Conservation (phyloP, 225 moss, liverwort and hornwort genomes). For the Straminergon stramineum region DNA sequence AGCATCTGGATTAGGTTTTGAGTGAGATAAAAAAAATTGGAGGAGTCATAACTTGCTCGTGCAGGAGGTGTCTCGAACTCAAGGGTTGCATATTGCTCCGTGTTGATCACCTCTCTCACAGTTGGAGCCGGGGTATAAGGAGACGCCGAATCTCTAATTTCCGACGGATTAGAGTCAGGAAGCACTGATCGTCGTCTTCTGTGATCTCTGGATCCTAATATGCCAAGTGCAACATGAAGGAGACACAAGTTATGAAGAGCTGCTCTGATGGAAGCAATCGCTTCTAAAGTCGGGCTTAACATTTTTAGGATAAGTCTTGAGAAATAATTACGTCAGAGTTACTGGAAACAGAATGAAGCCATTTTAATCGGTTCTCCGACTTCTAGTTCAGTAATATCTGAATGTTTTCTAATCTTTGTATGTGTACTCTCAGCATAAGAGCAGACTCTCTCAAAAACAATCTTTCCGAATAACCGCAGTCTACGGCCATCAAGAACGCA, state of each 20-base stretch:
- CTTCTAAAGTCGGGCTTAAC: neutral
- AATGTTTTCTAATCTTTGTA: neutral
- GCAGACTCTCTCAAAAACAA: neutral
- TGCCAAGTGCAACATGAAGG: neutral
- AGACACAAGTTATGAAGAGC: neutral
- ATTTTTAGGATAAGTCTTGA: neutral
- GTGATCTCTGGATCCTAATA: constrained; percentile 10
- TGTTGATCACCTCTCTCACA: constrained; percentile 11
- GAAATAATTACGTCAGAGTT: neutral
- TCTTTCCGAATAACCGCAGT: neutral
- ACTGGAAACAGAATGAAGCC: neutral
- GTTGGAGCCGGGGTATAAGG: constrained; percentile 3
- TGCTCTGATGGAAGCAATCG: neutral
- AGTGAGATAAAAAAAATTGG: neutral
- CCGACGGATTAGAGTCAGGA: neutral
- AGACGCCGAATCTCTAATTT: neutral
- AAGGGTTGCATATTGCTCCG: neutral
- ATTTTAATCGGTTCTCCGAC: neutral
- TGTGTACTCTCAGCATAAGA: neutral
- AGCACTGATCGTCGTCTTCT: neutral
- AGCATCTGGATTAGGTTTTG: neutral
- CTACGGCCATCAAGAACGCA: neutral
- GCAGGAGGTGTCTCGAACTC: neutral
- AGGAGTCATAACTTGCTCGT: constrained; percentile 1
- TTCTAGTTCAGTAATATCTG: neutral